These are phyloP conservation scores for Fonsecaea monophora DNA, from an alignment of 2,329 filamentous ascomycete genomes.

Conservation along the genomic window DNA sequence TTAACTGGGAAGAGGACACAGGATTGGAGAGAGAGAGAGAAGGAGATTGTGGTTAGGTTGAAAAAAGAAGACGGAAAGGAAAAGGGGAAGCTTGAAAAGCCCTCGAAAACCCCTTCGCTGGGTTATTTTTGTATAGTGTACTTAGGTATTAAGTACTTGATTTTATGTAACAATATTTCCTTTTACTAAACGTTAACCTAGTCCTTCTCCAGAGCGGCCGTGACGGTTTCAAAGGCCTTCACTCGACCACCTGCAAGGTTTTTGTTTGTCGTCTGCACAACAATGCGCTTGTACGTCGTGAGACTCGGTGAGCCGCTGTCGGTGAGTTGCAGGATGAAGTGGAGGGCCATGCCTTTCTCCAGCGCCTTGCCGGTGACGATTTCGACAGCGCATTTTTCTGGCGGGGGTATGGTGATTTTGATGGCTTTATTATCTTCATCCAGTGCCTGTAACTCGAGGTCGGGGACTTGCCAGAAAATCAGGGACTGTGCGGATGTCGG, in stretches of 20 bases:
- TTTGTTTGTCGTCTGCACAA: constrained; percentile 43
- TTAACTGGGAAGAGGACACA: too few relatives aligned
- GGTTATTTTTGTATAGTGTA: too few relatives aligned
- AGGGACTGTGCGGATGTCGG: constrained; percentile 54
- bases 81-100: too few relatives aligned
- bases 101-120: too few relatives aligned
- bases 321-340: constrained; percentile 59
- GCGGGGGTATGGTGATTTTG: constrained; percentile 48
- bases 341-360: constrained; percentile 53
- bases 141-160: too few relatives aligned
- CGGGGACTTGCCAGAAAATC: constrained; percentile 50
- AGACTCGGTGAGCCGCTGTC: constrained; percentile 54
- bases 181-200: not conserved
- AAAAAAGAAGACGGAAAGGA: too few relatives aligned
- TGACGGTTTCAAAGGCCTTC: constrained; percentile 13
- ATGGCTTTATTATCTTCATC: constrained; percentile 42
- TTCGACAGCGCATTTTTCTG: constrained; percentile 52
- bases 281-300: constrained; percentile 57
- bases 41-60: too few relatives aligned
- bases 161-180: too few relatives aligned
- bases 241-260: constrained; percentile 14
- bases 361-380: constrained; percentile 47
- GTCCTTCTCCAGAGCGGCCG: constrained; percentile 29
- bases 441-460: constrained; percentile 45
- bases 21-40: too few relatives aligned